Conservation (phyloP, 805 yeast species). For the Yamadazyma laniorum region DNA sequence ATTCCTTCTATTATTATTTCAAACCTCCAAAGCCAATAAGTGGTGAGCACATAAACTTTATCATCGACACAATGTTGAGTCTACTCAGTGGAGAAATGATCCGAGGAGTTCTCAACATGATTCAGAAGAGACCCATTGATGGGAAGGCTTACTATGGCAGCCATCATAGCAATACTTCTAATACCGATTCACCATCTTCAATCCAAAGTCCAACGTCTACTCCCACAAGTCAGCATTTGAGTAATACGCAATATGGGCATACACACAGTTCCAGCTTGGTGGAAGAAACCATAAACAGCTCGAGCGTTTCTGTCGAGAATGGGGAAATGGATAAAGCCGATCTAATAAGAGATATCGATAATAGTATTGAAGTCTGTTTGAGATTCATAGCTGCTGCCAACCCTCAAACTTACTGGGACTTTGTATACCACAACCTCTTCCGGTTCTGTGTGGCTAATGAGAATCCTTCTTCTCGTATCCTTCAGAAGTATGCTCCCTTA, state of each 20-base stretch:
- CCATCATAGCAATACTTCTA: not conserved
- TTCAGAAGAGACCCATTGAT: conserved; percentile 19
- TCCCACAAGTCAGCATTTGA: not conserved
- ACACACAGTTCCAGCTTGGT: not conserved
- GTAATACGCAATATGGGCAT: not conserved
- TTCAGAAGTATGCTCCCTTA: conserved; percentile 35
- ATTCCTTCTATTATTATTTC: conserved; percentile 27
- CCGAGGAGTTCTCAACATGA: conserved; percentile 25
- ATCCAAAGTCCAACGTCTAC: not conserved
- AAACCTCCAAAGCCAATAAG: conserved; percentile 28
- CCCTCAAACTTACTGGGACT: conserved; percentile 30
- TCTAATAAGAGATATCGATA: conserved; percentile 29
- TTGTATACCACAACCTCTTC: conserved; percentile 25
- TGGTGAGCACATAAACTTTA: conserved; percentile 16
- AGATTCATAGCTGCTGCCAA: conserved; percentile 38
- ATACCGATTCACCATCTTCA: not conserved
- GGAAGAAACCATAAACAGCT: conserved; percentile 2
- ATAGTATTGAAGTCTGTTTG: conserved; percentile 27
- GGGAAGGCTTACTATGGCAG: conserved; percentile 9
- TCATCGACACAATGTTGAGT: conserved; percentile 30
- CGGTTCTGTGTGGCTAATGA: conserved; percentile 22
- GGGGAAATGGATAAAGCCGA: conserved; percentile 1
- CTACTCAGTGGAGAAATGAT: conserved; percentile 30
- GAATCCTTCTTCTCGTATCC: conserved; percentile 20
- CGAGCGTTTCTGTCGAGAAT: not conserved